These are phyloP conservation scores for Vanderwaltozyma yarrowii DNA, from an alignment of 805 yeast genomes.

Conservation along the genomic window DNA sequence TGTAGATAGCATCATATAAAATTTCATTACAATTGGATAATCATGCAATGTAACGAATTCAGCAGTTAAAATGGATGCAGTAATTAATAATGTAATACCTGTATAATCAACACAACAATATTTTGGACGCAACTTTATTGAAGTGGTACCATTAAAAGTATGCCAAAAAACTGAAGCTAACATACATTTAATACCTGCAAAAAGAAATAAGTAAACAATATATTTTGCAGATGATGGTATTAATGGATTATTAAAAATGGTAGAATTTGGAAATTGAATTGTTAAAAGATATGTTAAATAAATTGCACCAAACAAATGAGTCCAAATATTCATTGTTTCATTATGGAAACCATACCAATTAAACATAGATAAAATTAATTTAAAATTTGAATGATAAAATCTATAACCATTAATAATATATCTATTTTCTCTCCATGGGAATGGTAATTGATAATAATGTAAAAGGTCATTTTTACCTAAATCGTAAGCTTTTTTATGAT, in stretches of 20 bases:
- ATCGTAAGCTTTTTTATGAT: conserved; percentile 37
- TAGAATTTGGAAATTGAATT: conserved; percentile 54
- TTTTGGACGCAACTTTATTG: conserved; percentile 47
- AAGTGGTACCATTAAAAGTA: conserved; percentile 73
- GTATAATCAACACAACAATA: conserved; percentile 94
- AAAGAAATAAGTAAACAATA: conserved; percentile 52
- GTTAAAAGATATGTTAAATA: conserved; percentile 46
- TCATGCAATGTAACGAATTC: conserved; percentile 66
- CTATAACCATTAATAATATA: conserved; percentile 79
- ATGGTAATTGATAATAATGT: conserved; percentile 80
- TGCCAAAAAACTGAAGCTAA: conserved; percentile 83
- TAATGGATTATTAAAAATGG: conserved; percentile 40
- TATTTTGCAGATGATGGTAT: conserved; percentile 23
- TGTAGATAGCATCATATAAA: conserved; percentile 51
- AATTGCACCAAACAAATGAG: conserved; percentile 67
- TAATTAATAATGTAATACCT: conserved; percentile 83
- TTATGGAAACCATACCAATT: conserved; percentile 49
- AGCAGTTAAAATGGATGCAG: conserved; percentile 79
- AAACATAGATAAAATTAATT: conserved; percentile 53
- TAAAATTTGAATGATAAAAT: conserved; percentile 53
- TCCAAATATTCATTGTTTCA: conserved; percentile 90
- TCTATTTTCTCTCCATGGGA: conserved; percentile 88
- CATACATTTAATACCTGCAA: conserved; percentile 69
- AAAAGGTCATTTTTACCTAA: conserved; percentile 40
- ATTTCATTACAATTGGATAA: conserved; percentile 9